Percentiles rank a stretch among this genome's conserved stretches.
Conservation (phyloP, 331 rosid genomes). For the Prunus yedoensis region DNA sequence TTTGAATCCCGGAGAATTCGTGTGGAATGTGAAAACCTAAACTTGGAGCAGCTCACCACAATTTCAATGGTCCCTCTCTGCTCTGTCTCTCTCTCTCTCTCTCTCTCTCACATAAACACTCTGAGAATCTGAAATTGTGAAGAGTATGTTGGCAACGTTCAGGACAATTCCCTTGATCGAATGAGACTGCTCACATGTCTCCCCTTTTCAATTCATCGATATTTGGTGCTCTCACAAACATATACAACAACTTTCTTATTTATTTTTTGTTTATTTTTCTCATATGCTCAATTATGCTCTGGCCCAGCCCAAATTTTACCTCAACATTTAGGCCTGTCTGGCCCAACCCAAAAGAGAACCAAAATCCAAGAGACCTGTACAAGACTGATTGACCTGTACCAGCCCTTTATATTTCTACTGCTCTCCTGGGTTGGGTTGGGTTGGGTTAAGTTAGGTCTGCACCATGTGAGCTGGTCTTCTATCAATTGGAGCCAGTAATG, state of each 20-base stretch:
- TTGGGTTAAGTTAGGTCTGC: too few species aligned
- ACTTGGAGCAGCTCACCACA: conserved; percentile 27
- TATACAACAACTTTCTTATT: too few species aligned
- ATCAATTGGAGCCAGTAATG: too few species aligned
- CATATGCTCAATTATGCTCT: background rate
- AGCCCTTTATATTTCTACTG: too few species aligned
- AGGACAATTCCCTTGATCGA: conserved; percentile 29
- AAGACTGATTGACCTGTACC: too few species aligned
- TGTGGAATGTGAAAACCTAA: conserved; percentile 20
- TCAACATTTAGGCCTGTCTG: background rate
- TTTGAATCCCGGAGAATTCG: conserved; percentile 10
- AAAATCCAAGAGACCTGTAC: too few species aligned
- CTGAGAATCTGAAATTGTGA: conserved; percentile 15
- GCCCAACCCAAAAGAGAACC: background rate
- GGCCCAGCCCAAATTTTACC: background rate
- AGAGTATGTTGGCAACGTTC: conserved; percentile 21
- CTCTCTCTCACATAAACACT: background rate
- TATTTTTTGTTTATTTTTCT: too few species aligned
- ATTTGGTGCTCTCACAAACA: background rate
- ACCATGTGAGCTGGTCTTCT: too few species aligned
- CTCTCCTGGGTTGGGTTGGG: too few species aligned
- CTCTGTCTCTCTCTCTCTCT: background rate
- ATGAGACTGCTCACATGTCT: conserved; percentile 29
- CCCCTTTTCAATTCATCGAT: conserved; percentile 7
- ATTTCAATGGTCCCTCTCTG: background rate